phyloP scores from a whole-genome alignment of 2,329 filamentous ascomycete species.

The Mollisia scopiformis region DNA sequence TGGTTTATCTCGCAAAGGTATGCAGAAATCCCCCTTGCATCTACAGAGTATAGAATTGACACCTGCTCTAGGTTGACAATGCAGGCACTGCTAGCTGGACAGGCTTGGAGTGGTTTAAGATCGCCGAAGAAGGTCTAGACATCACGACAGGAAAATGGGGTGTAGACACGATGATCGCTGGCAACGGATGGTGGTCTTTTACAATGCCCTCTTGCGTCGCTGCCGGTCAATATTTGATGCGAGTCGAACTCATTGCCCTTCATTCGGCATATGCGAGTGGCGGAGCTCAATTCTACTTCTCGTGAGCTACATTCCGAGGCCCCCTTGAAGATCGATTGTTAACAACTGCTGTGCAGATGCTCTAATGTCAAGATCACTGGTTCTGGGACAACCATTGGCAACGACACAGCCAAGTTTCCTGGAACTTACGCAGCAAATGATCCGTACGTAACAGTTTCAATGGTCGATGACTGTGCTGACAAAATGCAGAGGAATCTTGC shows the following conservation, averaged over 20 bases:
- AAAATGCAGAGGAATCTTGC: conserved; percentile 36
- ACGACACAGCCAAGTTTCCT: conserved; percentile 46
- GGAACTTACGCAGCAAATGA: conserved; percentile 51
- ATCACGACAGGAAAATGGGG: conserved; percentile 27
- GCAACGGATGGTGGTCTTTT: conserved; percentile 50
- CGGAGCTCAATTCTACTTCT: conserved; percentile 28
- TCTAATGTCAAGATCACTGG: conserved; percentile 50
- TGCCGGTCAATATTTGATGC: conserved; percentile 57
- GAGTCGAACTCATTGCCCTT: conserved; percentile 54
- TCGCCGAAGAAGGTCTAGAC: conserved; percentile 44
- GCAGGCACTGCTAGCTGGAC: conserved; percentile 34
- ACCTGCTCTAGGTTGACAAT: conserved; percentile 40
- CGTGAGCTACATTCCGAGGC: no score
- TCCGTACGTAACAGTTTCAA: conserved; percentile 43
- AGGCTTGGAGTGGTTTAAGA: conserved; percentile 45
- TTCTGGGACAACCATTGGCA: conserved; percentile 45
- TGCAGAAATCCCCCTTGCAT: background rate
- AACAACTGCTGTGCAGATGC: conserved; percentile 31
- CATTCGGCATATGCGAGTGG: conserved; percentile 48
- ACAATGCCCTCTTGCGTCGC: conserved; percentile 54
- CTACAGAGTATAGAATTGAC: background rate
- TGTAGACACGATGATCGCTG: conserved; percentile 32
- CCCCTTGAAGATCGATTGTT: no score
- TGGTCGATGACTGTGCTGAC: conserved; percentile 10
- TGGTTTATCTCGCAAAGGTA: conserved; percentile 49